Evolutionary conservation across 805 yeast species (phyloP).

Genomic region (Metschnikowia dekortorum): DNA sequence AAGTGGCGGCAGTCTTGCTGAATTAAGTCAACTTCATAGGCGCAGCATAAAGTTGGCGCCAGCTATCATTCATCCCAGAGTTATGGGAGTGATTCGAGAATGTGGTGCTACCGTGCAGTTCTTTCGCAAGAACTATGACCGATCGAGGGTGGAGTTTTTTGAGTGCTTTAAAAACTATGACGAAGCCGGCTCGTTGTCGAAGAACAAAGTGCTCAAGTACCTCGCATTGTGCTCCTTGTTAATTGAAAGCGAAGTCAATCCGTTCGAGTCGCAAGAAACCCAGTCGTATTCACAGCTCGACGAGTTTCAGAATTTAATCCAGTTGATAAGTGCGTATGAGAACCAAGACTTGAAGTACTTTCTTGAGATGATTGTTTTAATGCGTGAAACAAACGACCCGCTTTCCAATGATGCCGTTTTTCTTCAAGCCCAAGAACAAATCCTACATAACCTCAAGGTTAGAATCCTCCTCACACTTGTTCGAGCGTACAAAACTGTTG

Average conservation of each 20-base stretch:
- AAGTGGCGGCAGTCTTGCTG: slow-evolving; percentile 27
- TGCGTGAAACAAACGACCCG: slow-evolving; percentile 20
- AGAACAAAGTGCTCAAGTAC: slow-evolving; percentile 56
- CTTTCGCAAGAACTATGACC: slow-evolving; percentile 53
- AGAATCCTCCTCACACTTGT: slow-evolving; percentile 27
- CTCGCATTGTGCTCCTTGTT: slow-evolving; percentile 58
- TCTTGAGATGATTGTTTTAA: slow-evolving; percentile 12
- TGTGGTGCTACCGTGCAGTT: slow-evolving; percentile 70
- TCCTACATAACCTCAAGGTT: slow-evolving; percentile 28
- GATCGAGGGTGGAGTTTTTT: slow-evolving; percentile 61
- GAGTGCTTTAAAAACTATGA: slow-evolving; percentile 42
- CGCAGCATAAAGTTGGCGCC: slow-evolving; percentile 42
- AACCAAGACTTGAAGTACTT: slow-evolving; percentile 23
- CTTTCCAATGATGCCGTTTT: slow-evolving; percentile 30
- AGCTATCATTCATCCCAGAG: slow-evolving; percentile 72
- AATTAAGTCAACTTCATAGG: slow-evolving; percentile 46
- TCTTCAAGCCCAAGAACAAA: slow-evolving; percentile 21
- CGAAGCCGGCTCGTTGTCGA: slow-evolving; percentile 42
- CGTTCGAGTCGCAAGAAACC: slow-evolving; percentile 71
- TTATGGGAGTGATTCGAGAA: slow-evolving; percentile 70
- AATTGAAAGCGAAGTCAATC: slow-evolving; percentile 62
- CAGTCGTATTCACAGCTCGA: slow-evolving; percentile 41
- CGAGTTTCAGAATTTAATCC: slow-evolving; percentile 21
- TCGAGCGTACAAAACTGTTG: slow-evolving; percentile 27
- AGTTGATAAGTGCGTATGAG: slow-evolving; percentile 29